Conservation (phyloP, 441 rosid genomes). For the Erodium trifolium region DNA sequence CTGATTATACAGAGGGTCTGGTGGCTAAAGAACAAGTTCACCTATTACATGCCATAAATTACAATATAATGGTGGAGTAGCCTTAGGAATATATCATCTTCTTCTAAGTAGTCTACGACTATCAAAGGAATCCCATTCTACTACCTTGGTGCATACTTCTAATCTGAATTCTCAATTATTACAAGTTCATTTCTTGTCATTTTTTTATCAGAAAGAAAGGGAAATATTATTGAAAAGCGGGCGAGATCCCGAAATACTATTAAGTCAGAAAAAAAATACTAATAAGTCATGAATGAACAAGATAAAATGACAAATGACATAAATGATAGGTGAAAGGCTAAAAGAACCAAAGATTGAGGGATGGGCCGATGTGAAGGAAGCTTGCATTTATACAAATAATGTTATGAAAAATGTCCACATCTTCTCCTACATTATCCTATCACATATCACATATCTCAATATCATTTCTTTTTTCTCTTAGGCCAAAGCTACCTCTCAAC, state of each 20-base stretch:
- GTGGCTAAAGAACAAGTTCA: not conserved
- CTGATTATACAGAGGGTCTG: not conserved
- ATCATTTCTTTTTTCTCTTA: conserved; percentile 20
- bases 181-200: not conserved
- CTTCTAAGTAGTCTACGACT: not conserved
- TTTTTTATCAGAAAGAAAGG: not conserved
- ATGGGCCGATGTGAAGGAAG: no score
- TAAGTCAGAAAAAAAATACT: no score
- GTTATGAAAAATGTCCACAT: no score
- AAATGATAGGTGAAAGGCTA: no score
- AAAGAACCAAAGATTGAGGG: no score
- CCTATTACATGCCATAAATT: not conserved
- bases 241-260: no score
- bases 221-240: no score
- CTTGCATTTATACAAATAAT: no score
- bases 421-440: conserved; percentile 6
- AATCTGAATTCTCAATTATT: not conserved
- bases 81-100: not conserved
- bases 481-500: conserved; percentile 36
- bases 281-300: no score
- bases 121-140: not conserved
- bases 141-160: conserved; percentile 3
- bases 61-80: not conserved
- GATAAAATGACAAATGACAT: no score
- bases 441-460: conserved; percentile 10